Base-by-base conservation (phyloP, 768 basidiomycete genomes). In the Lactarius pseudohatsudake region DNA sequence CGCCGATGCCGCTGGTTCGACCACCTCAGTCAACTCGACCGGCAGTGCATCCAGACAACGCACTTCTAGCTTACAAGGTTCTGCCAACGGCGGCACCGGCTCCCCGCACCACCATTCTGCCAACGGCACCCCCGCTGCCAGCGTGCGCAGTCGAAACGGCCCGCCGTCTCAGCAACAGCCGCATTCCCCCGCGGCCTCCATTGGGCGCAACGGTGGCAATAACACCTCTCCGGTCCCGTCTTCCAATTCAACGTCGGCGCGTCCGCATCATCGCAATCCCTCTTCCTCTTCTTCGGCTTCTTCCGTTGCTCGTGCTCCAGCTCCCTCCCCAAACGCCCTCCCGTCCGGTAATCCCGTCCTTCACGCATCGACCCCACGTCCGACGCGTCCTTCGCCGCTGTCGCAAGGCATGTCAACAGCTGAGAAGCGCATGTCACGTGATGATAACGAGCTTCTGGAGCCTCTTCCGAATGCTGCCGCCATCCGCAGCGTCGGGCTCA, bases 361-460 rank as follows among this genome's bases (percentile, higher is more conserved):
- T 66, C 76, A 53, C 69, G 77, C 53, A 74, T 74, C 67, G 34
- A 73, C 43, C 64, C 74, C 66, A 66, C 75, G 69, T 62, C 76
- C 73, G 62, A 74, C 59, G 72, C 66, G 75, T 68, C 88, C 88
- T 9, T 90, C 89, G 26, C 90, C 90, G 40, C 78, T 90, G 32
- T 88, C 88, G 22, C 88, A 91, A 74, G 86, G 85, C 64, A 84
- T 82, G 66, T 82, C 85, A 10, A 85, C 85, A 32, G 76, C 85
- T 3, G 90, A 91, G 75, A 86, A 88, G 72, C 86, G 90, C 61
- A 89, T 90, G 84, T 91, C 90, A 26, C 83, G 84, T 66, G 88
- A 90, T 76, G 89, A 91, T 72, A 88, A 85, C 64, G 88, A 90
- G 77, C 79, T 89, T 78, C 73, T 77, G 30, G 81, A 79, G 64